Conservation (phyloP, 345 rosid genomes). For the Psidium friedrichsthalianum region DNA sequence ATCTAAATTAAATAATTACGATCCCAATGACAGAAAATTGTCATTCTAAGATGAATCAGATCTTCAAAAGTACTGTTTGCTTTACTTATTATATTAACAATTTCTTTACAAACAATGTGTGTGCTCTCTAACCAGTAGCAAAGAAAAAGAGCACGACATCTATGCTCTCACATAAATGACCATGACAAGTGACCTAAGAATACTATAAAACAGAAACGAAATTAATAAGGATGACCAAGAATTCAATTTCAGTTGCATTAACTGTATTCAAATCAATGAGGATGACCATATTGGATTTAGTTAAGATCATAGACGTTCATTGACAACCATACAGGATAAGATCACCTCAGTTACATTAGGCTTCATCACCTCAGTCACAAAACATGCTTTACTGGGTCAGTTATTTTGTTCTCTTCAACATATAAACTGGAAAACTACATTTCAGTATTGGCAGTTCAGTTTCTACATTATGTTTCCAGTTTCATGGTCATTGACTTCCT, state of each 20-base stretch:
- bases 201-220: background rate
- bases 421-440: background rate
- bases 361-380: too few species aligned
- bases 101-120: background rate
- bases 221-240: background rate
- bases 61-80: background rate
- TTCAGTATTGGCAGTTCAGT: background rate
- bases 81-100: background rate
- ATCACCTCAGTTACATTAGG: too few species aligned
- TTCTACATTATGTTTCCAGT: background rate
- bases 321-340: too few species aligned
- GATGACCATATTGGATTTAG: too few species aligned
- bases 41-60: background rate
- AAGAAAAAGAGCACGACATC: background rate
- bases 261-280: background rate
- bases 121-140: background rate
- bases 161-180: background rate
- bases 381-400: too few species aligned
- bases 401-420: too few species aligned
- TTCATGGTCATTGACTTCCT: background rate
- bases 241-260: background rate
- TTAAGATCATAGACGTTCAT: too few species aligned
- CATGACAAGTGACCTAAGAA: background rate
- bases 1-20: background rate
- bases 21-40: background rate